phyloP scores from a whole-genome alignment of 352 stramenopile species.

The Pythium pyrilobum region DNA sequence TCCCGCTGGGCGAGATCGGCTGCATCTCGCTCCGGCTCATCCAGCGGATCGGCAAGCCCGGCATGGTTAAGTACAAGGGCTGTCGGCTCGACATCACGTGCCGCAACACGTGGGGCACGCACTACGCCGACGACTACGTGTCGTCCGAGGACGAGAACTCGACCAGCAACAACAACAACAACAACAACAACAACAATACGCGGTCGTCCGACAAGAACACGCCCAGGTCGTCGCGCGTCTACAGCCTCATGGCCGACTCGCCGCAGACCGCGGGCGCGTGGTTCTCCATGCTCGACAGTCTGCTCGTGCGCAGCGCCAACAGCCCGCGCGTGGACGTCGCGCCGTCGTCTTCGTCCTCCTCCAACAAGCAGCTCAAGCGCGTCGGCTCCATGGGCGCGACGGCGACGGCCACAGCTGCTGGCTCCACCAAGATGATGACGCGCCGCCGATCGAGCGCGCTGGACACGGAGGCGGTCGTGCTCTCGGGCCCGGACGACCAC shows the following conservation, averaged over 20 bases:
- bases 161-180: constrained; percentile 24
- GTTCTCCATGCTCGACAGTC: constrained; percentile 69
- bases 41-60: constrained; percentile 73
- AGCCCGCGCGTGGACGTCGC: constrained; percentile 56
- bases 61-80: constrained; percentile 75
- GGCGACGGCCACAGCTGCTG: constrained; percentile 8
- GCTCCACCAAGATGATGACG: constrained; percentile 19
- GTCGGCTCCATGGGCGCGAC: constrained; percentile 7
- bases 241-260: constrained; percentile 74
- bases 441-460: constrained; percentile 37
- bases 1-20: constrained; percentile 71
- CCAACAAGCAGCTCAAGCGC: constrained; percentile 5
- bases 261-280: constrained; percentile 65
- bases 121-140: constrained; percentile 77
- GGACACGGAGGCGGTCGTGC: constrained; percentile 41
- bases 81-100: constrained; percentile 84
- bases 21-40: constrained; percentile 79
- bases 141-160: constrained; percentile 68
- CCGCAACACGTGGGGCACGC: constrained; percentile 68
- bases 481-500: constrained; percentile 32
- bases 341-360: not conserved
- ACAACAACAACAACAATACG: constrained; percentile 22
- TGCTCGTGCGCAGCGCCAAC: constrained; percentile 67
- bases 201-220: constrained; percentile 37
- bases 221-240: constrained; percentile 58